phyloP scores from a whole-genome alignment of 257 asterid species.

The Plectranthus barbatus region DNA sequence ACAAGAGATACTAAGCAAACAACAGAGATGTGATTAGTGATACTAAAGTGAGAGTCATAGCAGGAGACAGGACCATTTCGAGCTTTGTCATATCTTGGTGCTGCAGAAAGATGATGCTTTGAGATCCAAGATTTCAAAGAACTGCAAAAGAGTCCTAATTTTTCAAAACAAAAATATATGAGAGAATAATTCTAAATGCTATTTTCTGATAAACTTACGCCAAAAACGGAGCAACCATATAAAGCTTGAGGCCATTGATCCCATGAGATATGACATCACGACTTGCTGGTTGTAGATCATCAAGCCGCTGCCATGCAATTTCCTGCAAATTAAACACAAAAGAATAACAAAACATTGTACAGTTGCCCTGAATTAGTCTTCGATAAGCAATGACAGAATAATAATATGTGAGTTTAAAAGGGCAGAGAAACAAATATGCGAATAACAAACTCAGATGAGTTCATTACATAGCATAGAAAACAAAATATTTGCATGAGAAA shows the following conservation, averaged over 20 bases:
- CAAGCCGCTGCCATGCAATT: conserved; percentile 89
- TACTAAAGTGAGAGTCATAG: not conserved
- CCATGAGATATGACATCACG: conserved; percentile 79
- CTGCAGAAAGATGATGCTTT: conserved; percentile 50
- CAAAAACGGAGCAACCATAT: conserved; percentile 86
- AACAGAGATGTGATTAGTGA: not conserved
- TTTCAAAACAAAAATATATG: not conserved
- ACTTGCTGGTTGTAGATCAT: conserved; percentile 65
- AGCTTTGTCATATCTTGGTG: conserved; percentile 53
- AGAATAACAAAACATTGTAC: not conserved
- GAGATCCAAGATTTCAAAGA: conserved; percentile 75
- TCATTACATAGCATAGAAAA: not conserved
- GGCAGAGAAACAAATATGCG: not conserved
- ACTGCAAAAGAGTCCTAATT: conserved; percentile 28
- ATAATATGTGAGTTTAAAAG: not conserved
- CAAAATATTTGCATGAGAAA: not conserved
- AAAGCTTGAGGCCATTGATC: conserved; percentile 69
- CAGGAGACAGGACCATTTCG: conserved; percentile 39
- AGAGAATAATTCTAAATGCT: not conserved
- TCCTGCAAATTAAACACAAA: conserved; percentile 36
- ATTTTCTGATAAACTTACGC: conserved; percentile 37
- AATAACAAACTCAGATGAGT: not conserved
- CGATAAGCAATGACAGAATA: not conserved
- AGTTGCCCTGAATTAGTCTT: not conserved
- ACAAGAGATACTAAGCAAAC: conserved; percentile 5